Evolutionary conservation across 164 flowering plant species (phyloP).

Genomic region (Buxus sempervirens): DNA sequence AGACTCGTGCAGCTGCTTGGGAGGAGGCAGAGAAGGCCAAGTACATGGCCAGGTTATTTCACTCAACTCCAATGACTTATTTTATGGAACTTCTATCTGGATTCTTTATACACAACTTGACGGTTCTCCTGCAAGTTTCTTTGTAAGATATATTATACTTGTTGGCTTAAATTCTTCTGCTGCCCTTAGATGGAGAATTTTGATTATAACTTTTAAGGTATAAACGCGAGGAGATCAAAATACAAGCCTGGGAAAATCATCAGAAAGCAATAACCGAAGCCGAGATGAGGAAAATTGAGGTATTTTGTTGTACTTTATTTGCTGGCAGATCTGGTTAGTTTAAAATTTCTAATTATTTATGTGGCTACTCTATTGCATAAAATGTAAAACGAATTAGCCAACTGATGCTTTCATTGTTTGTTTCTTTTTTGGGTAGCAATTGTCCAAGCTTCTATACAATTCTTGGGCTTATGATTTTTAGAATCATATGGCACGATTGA

Average conservation of each 20-base stretch:
- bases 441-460: background rate
- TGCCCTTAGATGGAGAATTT: slow-evolving; percentile 1
- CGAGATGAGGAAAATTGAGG: slow-evolving; percentile 87
- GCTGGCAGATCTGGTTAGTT: background rate
- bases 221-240: slow-evolving; percentile 83
- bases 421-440: background rate
- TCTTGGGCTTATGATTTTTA: background rate
- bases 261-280: slow-evolving; percentile 84
- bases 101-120: background rate
- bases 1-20: slow-evolving; percentile 83
- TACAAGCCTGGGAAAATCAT: slow-evolving; percentile 89
- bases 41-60: slow-evolving; percentile 68
- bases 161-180: background rate
- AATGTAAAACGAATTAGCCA: background rate
- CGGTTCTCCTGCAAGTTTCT: background rate
- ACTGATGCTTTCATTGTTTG: background rate
- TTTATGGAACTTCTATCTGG: background rate
- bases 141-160: background rate
- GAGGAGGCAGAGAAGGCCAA: slow-evolving; percentile 92
- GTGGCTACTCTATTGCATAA: background rate
- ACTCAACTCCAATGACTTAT: background rate
- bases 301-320: slow-evolving; percentile 13
- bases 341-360: background rate
- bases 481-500: background rate
- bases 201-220: slow-evolving; percentile 42